Conservation (phyloP, 2,329 filamentous ascomycete species). For the Claviceps sp. region DNA sequence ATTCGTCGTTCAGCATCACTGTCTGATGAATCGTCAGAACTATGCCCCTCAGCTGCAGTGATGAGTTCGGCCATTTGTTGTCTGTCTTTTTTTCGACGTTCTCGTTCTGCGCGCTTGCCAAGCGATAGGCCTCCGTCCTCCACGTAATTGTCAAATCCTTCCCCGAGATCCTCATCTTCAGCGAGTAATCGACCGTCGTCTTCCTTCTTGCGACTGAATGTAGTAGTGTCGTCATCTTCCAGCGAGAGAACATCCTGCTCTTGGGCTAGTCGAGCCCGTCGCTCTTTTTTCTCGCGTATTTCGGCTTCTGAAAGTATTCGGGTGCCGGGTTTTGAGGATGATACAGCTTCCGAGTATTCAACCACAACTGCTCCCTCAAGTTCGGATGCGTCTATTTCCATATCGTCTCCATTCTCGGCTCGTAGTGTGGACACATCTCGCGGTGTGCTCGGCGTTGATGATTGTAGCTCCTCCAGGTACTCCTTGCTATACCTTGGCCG, state of each 20-base stretch:
- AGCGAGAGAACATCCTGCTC: constrained; percentile 54
- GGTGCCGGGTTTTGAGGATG: constrained; percentile 21
- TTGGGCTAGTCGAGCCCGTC: constrained; percentile 67
- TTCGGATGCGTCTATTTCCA: constrained; percentile 45
- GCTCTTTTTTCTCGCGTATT: constrained; percentile 81
- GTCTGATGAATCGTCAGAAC: constrained; percentile 52
- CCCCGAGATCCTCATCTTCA: constrained; percentile 85
- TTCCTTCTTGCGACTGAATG: constrained; percentile 38
- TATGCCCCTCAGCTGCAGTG: constrained; percentile 56
- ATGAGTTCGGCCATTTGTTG: constrained; percentile 78
- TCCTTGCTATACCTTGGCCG: constrained; percentile 76
- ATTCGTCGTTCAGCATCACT: constrained; percentile 58
- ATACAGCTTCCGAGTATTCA: constrained; percentile 23
- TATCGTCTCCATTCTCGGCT: constrained; percentile 34
- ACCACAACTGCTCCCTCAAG: constrained; percentile 54
- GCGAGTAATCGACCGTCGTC: constrained; percentile 61
- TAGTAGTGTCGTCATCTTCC: constrained; percentile 39
- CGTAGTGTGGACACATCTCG: constrained; percentile 40
- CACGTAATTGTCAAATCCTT: constrained; percentile 86
- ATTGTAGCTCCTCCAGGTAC: constrained; percentile 73
- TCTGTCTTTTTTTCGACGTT: constrained; percentile 51
- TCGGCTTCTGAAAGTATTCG: constrained; percentile 69
- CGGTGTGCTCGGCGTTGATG: constrained; percentile 73
- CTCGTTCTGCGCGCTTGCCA: constrained; percentile 64
- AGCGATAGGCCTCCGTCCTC: constrained; percentile 72